Base-by-base conservation (phyloP, 2,329 filamentous ascomycete genomes). In the Microcyclospora tardicrescens region DNA sequence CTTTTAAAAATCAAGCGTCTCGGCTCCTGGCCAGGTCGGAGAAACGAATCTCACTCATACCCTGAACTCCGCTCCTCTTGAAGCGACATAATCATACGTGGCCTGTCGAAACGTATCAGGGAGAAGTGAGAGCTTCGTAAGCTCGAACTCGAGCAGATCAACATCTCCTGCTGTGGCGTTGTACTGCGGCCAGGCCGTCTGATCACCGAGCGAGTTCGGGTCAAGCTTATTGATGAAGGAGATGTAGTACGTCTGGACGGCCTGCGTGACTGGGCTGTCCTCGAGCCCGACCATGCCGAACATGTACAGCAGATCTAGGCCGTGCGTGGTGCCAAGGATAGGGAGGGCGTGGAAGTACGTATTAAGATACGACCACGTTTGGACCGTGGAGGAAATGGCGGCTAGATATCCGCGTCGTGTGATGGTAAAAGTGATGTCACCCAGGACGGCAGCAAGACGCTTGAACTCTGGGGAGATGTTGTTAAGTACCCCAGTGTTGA, bases 381-480 rank as follows among this genome's bases (percentile, higher is more conserved):
- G 76, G 44, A 75, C 68, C 10, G 64, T 60, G 1, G 60, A 38
- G 0, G 56, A 52, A 2, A 73, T 58, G 0, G 52, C 41, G 10
- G 67, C 53, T 15, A 91, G 70, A 56, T 83, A 78, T 5, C 69
- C 43, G 12, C 84, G 75, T 1, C 83, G 75, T 0, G 75, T 73
- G 0, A 91, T 66, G 0, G 79, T 87, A 60, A 91, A 89, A 2
- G 73, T 73, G 0, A 85, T 51, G 53, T 91, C 84, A 11, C 84
- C 84, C 0, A 74, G 30, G 60, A 89, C 73, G 28, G 83, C 82
- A 2, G 81, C 77, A 0, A 85, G 64, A 11, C 81, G 79, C 60
- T 87, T 89, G 68, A 77, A 87, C 47, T 83, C 73, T 0, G 83
- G 81, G 54, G 83, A 86, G 52, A 76, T 66, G 51, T 80, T 77